Percentiles rank a stretch among this genome's conserved stretches.
Evolutionary conservation across 2,329 filamentous ascomycete species (phyloP).

Genomic region (Ceratocystis huliohia): DNA sequence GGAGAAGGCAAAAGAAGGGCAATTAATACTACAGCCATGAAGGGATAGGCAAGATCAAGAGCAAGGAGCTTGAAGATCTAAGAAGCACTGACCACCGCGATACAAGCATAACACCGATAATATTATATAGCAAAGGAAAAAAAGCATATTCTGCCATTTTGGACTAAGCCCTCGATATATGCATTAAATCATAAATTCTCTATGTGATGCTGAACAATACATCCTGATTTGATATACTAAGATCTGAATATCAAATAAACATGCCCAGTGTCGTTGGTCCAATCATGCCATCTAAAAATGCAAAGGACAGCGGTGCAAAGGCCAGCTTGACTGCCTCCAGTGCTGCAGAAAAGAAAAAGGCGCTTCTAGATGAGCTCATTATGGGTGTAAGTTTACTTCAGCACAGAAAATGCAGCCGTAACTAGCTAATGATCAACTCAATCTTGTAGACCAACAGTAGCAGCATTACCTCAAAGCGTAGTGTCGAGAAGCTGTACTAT

Average conservation of each 20-base stretch:
- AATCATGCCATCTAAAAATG: neutral
- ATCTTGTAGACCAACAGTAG: constrained; percentile 66
- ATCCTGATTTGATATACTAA: neutral
- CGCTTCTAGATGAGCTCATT: constrained; percentile 37
- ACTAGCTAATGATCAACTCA: constrained; percentile 15
- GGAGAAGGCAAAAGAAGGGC: neutral
- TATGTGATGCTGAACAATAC: constrained; percentile 8
- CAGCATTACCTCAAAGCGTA: constrained; percentile 83
- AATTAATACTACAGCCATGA: neutral
- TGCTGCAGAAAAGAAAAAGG: constrained; percentile 22
- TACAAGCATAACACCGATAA: neutral
- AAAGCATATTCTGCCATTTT: neutral
- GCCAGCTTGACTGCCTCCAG: constrained; percentile 10
- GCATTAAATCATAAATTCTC: constrained; percentile 11
- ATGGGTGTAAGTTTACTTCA: constrained; percentile 37
- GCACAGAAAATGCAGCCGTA: neutral
- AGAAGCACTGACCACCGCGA: constrained; percentile 1
- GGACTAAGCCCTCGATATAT: neutral
- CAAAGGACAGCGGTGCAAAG: neutral
- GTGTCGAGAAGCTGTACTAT: constrained; percentile 81
- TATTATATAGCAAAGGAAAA: neutral
- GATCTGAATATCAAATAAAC: neutral
- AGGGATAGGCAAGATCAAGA: neutral
- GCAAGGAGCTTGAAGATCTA: neutral
- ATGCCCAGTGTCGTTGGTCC: neutral